Evolutionary conservation across 192 early-diverging fungal species (phyloP).

Genomic region (Coemansia sp.): DNA sequence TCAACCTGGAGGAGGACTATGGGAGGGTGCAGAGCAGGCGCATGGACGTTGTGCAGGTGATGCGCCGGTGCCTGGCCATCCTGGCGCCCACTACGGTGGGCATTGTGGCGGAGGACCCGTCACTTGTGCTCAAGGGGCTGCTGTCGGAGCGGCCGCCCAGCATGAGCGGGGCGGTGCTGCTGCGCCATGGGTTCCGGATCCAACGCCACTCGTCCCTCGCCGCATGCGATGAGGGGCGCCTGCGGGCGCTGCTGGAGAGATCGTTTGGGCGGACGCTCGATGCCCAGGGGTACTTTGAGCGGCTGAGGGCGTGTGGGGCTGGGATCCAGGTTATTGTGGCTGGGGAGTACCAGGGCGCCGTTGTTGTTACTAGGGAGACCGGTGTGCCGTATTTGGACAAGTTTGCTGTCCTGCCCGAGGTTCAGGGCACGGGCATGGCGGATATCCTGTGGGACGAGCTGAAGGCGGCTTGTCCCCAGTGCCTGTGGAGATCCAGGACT

Average conservation of each 20-base stretch:
- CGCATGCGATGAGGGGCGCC: constrained; percentile 44
- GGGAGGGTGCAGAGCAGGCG: constrained; percentile 44
- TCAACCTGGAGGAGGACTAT: constrained; percentile 84
- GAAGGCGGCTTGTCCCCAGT: constrained; percentile 63
- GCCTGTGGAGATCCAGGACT: constrained; percentile 78
- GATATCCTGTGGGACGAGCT: constrained; percentile 92
- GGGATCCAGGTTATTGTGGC: constrained; percentile 71
- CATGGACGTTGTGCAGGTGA: constrained; percentile 55
- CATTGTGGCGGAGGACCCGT: constrained; percentile 61
- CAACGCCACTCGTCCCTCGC: constrained; percentile 55
- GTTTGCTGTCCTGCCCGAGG: constrained; percentile 80
- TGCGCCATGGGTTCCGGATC: constrained; percentile 76
- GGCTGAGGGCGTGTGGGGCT: constrained; percentile 53
- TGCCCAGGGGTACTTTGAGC: constrained; percentile 54
- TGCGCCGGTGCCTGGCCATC: constrained; percentile 61
- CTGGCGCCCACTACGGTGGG: constrained; percentile 74
- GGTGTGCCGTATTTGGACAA: constrained; percentile 80
- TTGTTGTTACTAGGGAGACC: constrained; percentile 73
- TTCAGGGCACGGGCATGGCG: constrained; percentile 89
- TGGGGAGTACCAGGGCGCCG: constrained; percentile 91
- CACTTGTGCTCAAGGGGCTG: constrained; percentile 51
- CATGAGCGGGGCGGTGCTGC: constrained; percentile 41
- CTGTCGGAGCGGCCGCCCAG: constrained; percentile 40
- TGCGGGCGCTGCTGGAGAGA: constrained; percentile 66
- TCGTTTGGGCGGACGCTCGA: constrained; percentile 72